Evolutionary conservation across 1,139 yeast species (phyloP).

Genomic region (Yamadazyma atlantica): DNA sequence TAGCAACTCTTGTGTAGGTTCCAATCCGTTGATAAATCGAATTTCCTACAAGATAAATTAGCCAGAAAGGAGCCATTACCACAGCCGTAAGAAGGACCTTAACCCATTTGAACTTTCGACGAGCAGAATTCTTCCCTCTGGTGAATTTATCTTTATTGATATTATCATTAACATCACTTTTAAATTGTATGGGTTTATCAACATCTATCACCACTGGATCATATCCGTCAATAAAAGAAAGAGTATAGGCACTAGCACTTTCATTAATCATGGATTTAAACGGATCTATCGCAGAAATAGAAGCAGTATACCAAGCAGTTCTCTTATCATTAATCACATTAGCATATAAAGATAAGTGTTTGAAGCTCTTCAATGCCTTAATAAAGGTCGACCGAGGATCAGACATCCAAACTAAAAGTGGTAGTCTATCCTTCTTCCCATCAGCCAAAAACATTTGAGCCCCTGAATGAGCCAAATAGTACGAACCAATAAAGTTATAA

Average conservation of each 20-base stretch:
- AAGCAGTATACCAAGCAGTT: conserved; percentile 81
- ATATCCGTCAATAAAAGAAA: conserved; percentile 50
- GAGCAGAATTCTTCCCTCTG: conserved; percentile 15
- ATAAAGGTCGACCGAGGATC: conserved; percentile 59
- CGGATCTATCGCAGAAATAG: conserved; percentile 66
- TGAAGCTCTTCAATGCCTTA: conserved; percentile 53
- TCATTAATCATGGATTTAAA: conserved; percentile 45
- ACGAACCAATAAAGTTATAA: conserved; percentile 63
- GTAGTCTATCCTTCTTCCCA: conserved; percentile 23
- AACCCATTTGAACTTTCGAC: conserved; percentile 47
- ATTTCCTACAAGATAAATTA: conserved; percentile 44
- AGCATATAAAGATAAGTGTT: conserved; percentile 59
- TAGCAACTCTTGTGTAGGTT: conserved; percentile 32
- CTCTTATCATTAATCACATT: conserved; percentile 77
- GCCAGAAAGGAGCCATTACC: conserved; percentile 56
- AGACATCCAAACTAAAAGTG: conserved; percentile 67
- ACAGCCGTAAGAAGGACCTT: conserved; percentile 39
- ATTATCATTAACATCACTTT: conserved; percentile 5
- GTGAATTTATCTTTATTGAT: conserved; percentile 4
- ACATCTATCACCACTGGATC: conserved; percentile 55
- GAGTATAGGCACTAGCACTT: conserved; percentile 36
- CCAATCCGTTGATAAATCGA: conserved; percentile 42
- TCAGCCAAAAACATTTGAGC: conserved; percentile 70
- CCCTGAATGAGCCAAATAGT: conserved; percentile 68
- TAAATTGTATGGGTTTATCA: conserved; percentile 26